Evolutionary conservation across 1,139 yeast species (phyloP).

Genomic region (Kodamaea derodonti): DNA sequence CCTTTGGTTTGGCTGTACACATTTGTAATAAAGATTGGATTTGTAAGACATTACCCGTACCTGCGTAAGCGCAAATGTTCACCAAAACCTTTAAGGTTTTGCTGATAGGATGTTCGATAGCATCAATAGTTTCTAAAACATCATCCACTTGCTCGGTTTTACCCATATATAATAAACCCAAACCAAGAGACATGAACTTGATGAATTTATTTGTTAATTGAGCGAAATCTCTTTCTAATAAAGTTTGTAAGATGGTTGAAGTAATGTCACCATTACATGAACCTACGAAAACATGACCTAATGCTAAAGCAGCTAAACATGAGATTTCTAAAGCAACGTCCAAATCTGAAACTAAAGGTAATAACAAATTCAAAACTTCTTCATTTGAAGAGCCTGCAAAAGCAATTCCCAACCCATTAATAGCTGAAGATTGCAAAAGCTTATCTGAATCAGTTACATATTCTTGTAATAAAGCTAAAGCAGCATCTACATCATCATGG

Average conservation of each 20-base stretch:
- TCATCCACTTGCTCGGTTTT: constrained; percentile 94
- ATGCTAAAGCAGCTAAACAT: constrained; percentile 82
- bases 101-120: constrained; percentile 92
- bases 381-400: constrained; percentile 93
- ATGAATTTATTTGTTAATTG: constrained; percentile 86
- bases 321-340: constrained; percentile 74
- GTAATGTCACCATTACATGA: constrained; percentile 94
- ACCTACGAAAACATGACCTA: constrained; percentile 94
- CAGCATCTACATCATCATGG: constrained; percentile 94
- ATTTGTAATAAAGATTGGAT: constrained; percentile 88
- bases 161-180: constrained; percentile 90
- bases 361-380: constrained; percentile 69
- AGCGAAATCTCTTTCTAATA: constrained; percentile 75
- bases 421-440: constrained; percentile 72
- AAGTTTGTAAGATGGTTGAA: constrained; percentile 82
- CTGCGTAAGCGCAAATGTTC: constrained; percentile 92
- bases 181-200: constrained; percentile 85
- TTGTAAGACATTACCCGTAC: constrained; percentile 95
- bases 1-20: constrained; percentile 62
- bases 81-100: constrained; percentile 87
- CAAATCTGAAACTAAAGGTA: constrained; percentile 85
- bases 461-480: constrained; percentile 79
- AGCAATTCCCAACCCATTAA: constrained; percentile 89
- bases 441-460: constrained; percentile 53
- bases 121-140: constrained; percentile 89